These are phyloP conservation scores for Neofusicoccum umdonicola DNA, from an alignment of 2,329 filamentous ascomycete species.

Conservation along the genomic window DNA sequence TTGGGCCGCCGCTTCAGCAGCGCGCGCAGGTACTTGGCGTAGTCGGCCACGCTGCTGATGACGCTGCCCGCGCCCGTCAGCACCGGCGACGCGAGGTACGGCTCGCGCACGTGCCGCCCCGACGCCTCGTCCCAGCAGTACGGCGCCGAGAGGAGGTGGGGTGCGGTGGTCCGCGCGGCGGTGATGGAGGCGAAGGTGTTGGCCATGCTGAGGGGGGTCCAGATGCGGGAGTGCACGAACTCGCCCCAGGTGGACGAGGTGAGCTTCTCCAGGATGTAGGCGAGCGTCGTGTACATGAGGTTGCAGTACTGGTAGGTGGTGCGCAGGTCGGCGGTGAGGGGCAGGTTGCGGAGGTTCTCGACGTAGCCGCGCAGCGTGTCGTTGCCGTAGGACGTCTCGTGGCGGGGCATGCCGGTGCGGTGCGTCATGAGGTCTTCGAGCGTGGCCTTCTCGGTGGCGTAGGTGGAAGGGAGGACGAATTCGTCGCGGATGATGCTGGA, in stretches of 20 bases:
- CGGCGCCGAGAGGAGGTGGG: constrained; percentile 18
- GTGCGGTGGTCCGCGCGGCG: constrained; percentile 28
- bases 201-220: constrained; percentile 42
- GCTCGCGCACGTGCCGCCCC: constrained; percentile 10
- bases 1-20: constrained; percentile 20
- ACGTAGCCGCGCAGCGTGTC: constrained; percentile 37
- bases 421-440: constrained; percentile 36
- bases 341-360: constrained; percentile 44
- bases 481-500: constrained; percentile 33
- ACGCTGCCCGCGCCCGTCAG: constrained; percentile 27
- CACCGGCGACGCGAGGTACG: constrained; percentile 20
- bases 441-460: constrained; percentile 28
- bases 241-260: constrained; percentile 34
- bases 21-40: constrained; percentile 27
- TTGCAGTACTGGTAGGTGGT: constrained; percentile 53
- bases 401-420: constrained; percentile 35
- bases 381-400: constrained; percentile 27
- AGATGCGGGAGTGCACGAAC: constrained; percentile 36
- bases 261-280: constrained; percentile 47
- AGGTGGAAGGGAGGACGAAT: constrained; percentile 34
- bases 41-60: constrained; percentile 24
- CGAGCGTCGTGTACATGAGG: constrained; percentile 50
- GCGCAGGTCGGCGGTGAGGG: constrained; percentile 40
- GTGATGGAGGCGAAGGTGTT: constrained; percentile 37
- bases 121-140: constrained; percentile 21